Evolutionary conservation across 169 alveolate genomes (phyloP), one percentile per base, ranked within the genome.

Genomic region (Cryptosporidium andersoni): DNA sequence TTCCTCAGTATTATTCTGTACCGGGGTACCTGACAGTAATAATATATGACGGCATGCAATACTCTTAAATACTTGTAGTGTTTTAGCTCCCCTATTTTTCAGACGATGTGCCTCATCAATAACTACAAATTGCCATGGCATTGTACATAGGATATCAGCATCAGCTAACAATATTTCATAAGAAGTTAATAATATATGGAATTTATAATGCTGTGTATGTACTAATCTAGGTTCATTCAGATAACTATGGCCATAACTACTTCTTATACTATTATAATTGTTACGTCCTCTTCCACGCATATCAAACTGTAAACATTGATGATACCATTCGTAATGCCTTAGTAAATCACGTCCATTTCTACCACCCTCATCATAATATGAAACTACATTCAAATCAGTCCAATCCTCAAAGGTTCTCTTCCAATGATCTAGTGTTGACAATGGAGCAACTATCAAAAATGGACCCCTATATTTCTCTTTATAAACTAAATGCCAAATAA

Each of bases 81-180:
- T 92, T 89, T 94, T 94, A 9, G 96, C 97, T 82, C 93, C 91
- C 68, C 93, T 92, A 80, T 94, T 95, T 82, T 95, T 95, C 66
- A 95, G 89, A 80, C 96, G 90, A 55, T 95, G 98, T 4, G 98
- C 98, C 82, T 95, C 98, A 81, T 95, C 98, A 5, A 95, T 91
- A 6, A 94, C 92, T 48, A 94, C 91, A 66, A 91, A 92, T 67
- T 92, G 89, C 81, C 93, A 95, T 37, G 96, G 96, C 51, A 95
- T 82, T 25, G 93, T 85, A 7, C 94, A 88, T 2, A 94, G 90
- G 7, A 89, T 89, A 58, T 93, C 89, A 1, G 92, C 81, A 81
- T 95, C 98, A 45, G 88, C 90, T 91, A 92, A 89, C 45, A 94
- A 92, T 4, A 94, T 94, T 88, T 95, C 98, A 88, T 90, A 94